These are phyloP conservation scores for Lachnellula subtilissima DNA, from an alignment of 2,329 filamentous ascomycete genomes.

Conservation along the genomic window DNA sequence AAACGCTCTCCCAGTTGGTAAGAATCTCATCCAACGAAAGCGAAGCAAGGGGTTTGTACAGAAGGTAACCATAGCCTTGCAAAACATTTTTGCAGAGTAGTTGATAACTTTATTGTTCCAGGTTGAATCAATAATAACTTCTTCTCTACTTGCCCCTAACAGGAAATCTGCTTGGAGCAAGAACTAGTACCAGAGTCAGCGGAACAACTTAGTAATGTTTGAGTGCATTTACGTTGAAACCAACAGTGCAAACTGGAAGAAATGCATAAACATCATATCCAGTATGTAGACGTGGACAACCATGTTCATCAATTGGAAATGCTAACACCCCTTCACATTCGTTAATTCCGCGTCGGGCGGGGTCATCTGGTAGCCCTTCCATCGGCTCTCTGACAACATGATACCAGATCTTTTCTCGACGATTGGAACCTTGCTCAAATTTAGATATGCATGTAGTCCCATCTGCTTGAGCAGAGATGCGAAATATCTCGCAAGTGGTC, in stretches of 20 bases:
- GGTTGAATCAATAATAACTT: constrained; percentile 11
- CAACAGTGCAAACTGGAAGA: constrained; percentile 18
- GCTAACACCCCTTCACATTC: constrained; percentile 12
- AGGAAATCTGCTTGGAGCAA: constrained; percentile 21
- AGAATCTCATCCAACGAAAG: constrained; percentile 15
- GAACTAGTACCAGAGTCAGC: no score
- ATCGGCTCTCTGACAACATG: constrained; percentile 1
- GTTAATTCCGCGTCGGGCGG: constrained; percentile 3
- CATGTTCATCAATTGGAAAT: constrained; percentile 11
- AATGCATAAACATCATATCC: constrained; percentile 18
- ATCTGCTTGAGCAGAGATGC: background rate
- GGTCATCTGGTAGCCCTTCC: background rate
- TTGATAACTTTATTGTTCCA: constrained; percentile 12
- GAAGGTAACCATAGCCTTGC: constrained; percentile 11
- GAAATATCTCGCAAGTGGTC: background rate
- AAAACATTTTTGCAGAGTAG: constrained; percentile 11
- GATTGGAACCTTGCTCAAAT: background rate
- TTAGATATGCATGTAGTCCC: background rate
- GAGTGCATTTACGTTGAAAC: constrained; percentile 17
- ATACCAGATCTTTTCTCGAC: background rate
- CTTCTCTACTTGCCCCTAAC: constrained; percentile 15
- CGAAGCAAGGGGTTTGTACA: constrained; percentile 1
- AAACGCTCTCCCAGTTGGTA: constrained; percentile 5
- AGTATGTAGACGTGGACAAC: constrained; percentile 1
- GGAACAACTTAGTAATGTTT: no score